Evolutionary conservation across 1,284 basidiomycete species (phyloP).

Genomic region (Irpex sp.): DNA sequence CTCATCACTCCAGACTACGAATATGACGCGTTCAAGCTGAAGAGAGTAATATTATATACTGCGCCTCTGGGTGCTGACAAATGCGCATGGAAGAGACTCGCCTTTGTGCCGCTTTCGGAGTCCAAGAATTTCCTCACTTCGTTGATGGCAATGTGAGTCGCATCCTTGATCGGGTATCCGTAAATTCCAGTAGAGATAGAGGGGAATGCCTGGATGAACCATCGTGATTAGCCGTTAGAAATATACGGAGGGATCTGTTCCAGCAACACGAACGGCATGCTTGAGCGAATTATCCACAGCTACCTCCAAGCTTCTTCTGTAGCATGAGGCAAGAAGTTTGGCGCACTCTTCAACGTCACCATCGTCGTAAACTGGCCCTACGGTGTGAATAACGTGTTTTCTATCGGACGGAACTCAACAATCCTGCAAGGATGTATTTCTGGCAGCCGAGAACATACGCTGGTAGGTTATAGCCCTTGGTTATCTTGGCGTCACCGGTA

Average conservation of each 20-base stretch:
- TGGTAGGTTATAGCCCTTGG: conserved; percentile 68
- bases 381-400: conserved; percentile 83
- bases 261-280: conserved; percentile 51
- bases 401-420: conserved; percentile 29
- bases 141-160: conserved; percentile 67
- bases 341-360: conserved; percentile 43
- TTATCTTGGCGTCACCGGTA: conserved; percentile 85
- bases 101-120: conserved; percentile 45
- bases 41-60: background rate
- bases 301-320: conserved; percentile 60
- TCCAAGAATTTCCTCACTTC: conserved; percentile 59
- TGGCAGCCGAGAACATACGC: conserved; percentile 42
- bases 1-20: conserved; percentile 66
- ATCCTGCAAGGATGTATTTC: background rate
- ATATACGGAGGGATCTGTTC: background rate
- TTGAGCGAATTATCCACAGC: conserved; percentile 59
- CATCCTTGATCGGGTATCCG: conserved; percentile 71
- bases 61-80: background rate
- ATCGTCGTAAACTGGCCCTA: conserved; percentile 77
- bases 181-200: conserved; percentile 81
- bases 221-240: too few species aligned
- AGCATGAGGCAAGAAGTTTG: conserved; percentile 68
- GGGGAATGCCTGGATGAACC: conserved; percentile 57
- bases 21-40: conserved; percentile 71
- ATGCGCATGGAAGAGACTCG: conserved; percentile 22